phyloP scores from a whole-genome alignment of 2,329 filamentous ascomycete genomes.

The Anisogramma anomala region DNA sequence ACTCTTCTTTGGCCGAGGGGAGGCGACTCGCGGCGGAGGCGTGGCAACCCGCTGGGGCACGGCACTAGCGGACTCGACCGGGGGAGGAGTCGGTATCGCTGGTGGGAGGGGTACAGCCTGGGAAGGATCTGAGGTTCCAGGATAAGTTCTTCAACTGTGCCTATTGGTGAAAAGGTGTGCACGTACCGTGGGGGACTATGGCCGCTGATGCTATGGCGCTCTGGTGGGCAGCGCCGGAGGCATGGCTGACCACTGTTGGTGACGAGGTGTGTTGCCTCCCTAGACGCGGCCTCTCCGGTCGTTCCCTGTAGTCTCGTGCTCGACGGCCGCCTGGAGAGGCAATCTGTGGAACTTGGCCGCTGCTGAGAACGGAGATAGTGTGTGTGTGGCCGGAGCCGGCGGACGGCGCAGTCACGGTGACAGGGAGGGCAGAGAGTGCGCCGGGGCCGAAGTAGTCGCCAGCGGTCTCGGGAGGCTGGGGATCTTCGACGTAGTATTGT shows the following conservation, averaged over 20 bases:
- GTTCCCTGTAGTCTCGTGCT: constrained; percentile 42
- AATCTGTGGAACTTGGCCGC: constrained; percentile 66
- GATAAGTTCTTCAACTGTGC: constrained; percentile 46
- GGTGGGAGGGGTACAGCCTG: constrained; percentile 32
- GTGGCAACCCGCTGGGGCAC: constrained; percentile 43
- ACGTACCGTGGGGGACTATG: constrained; percentile 25
- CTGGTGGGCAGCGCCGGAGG: constrained; percentile 33
- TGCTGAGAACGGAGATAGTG: constrained; percentile 64
- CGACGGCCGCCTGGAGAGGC: constrained; percentile 68
- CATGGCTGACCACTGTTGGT: constrained; percentile 56
- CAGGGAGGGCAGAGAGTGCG: constrained; percentile 29
- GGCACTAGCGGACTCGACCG: constrained; percentile 29
- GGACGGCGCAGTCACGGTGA: constrained; percentile 27
- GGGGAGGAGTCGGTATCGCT: constrained; percentile 31
- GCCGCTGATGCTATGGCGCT: constrained; percentile 22
- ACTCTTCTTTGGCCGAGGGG: constrained; percentile 38
- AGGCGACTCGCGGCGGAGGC: constrained; percentile 35
- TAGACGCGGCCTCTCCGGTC: constrained; percentile 48
- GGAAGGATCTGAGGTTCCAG: constrained; percentile 41
- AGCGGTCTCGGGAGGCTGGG: constrained; percentile 54
- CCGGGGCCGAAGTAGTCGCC: constrained; percentile 74
- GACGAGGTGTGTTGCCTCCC: constrained; percentile 69
- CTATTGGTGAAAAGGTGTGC: constrained; percentile 29
- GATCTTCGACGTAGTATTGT: constrained; percentile 50
- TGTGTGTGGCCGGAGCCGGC: constrained; percentile 26